Base-by-base conservation (phyloP, 2,329 filamentous ascomycete genomes). In the Purpureocillium lavendulum region DNA sequence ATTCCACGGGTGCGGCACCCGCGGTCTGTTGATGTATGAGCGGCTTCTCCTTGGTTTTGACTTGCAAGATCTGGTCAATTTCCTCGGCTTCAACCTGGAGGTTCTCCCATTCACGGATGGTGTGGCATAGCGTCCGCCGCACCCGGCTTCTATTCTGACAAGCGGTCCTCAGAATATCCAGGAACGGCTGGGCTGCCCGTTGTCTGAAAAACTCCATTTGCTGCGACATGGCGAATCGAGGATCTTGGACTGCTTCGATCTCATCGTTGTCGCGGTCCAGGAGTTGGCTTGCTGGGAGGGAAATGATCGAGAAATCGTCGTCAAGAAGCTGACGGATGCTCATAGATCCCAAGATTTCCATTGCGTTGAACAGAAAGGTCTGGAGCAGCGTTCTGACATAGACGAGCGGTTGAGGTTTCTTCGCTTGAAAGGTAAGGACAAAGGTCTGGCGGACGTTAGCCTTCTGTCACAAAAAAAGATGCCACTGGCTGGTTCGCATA, bases 61-160 rank as follows among this genome's bases (percentile, higher is more conserved):
- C 57, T 40, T 82, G 78, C 14, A 92, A 65, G 26, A 82, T 69
- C 28, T 74, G 69, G 57, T 94, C 87, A 28, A 88, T 69, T 45
- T 86, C 79, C 56, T 90, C 85, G 6, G 84, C 84, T 52, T 94
- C 87, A 8, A 77, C 69, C 60, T 96, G 88, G 2, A 97, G 69
- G 38, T 76, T 74, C 52, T 96, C 88, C 81, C 88, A 94, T 43
- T 90, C 84, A 3, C 79, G 67, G 29, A 95, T 78, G 12, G 82
- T 77, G 56, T 97, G 90, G 45, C 82, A 88, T 8, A 98, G 72
- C n/a, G 83, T 88, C 29, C 92, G 78, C n/a, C 92, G 79, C 32
- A 94, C 79, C 2, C 92, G 82, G 55, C 87, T 94, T 38, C 88
- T 74, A 55, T 97, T 98, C 56, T 97, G 86, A 52, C 88, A 94